A percentile compares a stretch with the other conserved stretches of the same genome.
Evolutionary conservation across 768 basidiomycete genomes (phyloP).

Genomic region (Agrocybe praecox): DNA sequence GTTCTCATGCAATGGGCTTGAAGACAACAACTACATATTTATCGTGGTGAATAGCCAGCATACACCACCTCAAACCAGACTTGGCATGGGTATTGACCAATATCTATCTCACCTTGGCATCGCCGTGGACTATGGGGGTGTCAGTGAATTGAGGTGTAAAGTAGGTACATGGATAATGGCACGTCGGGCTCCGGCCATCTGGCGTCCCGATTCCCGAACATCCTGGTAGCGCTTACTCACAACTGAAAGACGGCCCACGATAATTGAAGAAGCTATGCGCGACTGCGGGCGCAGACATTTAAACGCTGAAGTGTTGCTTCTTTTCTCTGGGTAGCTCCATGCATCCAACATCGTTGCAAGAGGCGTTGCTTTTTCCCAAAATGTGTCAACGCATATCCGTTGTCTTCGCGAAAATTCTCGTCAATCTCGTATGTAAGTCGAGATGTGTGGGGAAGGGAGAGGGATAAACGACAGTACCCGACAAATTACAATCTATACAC

Average conservation of each 20-base stretch:
- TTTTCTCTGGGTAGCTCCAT: neutral
- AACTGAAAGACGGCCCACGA: neutral
- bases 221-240: neutral
- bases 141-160: too few relatives aligned
- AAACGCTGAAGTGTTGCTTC: neutral
- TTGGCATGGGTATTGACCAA: too few relatives aligned
- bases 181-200: neutral
- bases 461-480: too few relatives aligned
- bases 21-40: too few relatives aligned
- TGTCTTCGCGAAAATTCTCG: neutral
- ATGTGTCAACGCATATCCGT: neutral
- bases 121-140: too few relatives aligned
- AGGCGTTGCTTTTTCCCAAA: neutral
- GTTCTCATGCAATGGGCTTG: too few relatives aligned
- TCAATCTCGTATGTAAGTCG: neutral
- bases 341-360: neutral
- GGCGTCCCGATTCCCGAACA: neutral
- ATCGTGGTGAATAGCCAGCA: too few relatives aligned
- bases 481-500: too few relatives aligned
- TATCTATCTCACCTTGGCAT: too few relatives aligned
- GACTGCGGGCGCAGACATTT: neutral
- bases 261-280: neutral
- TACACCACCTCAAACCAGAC: too few relatives aligned
- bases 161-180: neutral
- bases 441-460: too few relatives aligned